Conservation (phyloP, 2,329 filamentous ascomycete genomes). For the Neonectria ditissima region DNA sequence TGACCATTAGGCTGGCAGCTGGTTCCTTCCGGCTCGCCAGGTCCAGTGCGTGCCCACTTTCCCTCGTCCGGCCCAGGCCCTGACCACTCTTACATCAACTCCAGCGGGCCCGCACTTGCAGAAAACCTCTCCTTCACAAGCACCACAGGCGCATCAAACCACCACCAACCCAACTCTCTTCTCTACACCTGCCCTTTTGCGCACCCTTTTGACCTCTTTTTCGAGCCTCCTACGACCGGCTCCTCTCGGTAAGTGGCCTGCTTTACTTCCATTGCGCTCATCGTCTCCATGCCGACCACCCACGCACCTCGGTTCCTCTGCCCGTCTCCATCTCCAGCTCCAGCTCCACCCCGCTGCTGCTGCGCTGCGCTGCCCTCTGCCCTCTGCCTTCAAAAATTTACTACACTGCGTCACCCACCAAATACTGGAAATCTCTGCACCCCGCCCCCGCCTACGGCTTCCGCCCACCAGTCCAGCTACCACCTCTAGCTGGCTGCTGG, state of each 20-base stretch:
- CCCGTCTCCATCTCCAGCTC: constrained; percentile 2
- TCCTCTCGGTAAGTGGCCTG: constrained; percentile 24
- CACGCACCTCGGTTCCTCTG: constrained; percentile 1
- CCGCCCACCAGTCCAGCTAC: constrained; percentile 8
- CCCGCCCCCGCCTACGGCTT: constrained; percentile 47
- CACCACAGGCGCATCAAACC: constrained; percentile 24
- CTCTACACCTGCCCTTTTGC: constrained; percentile 26
- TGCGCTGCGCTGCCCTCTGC: constrained; percentile 11
- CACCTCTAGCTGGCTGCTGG: constrained; percentile 22
- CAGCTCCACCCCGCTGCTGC: constrained; percentile 8
- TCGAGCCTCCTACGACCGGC: constrained; percentile 7
- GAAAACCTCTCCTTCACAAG: constrained; percentile 41
- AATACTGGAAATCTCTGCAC: constrained; percentile 45
- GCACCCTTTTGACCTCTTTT: constrained; percentile 28
- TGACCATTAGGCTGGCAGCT: background rate
- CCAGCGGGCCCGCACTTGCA: constrained; percentile 40
- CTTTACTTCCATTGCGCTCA: constrained; percentile 22
- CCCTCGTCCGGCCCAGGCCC: constrained; percentile 23
- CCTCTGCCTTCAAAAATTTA: background rate
- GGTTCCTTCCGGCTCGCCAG: background rate
- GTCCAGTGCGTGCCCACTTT: constrained; percentile 1
- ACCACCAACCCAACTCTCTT: constrained; percentile 29
- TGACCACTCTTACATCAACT: constrained; percentile 32
- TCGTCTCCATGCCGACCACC: constrained; percentile 35
- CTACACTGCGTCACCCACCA: constrained; percentile 18